phyloP scores from a whole-genome alignment of 1,139 yeast species.

The Yamadazyma conglobata region DNA sequence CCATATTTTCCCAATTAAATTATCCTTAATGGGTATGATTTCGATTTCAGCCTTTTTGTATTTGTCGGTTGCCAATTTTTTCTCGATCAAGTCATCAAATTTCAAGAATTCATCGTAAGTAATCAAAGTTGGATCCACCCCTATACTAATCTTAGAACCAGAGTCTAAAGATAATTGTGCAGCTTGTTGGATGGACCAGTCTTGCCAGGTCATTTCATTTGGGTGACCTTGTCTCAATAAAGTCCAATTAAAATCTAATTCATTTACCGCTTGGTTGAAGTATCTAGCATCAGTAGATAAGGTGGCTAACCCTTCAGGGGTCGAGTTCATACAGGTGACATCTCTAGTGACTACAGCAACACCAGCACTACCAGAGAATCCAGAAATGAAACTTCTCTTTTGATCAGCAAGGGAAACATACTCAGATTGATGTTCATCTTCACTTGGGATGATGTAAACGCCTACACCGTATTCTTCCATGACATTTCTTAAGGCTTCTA shows the following conservation, averaged over 20 bases:
- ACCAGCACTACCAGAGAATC: conserved; percentile 95
- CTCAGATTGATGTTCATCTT: conserved; percentile 93
- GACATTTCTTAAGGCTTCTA: conserved; percentile 57
- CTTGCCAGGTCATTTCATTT: conserved; percentile 81
- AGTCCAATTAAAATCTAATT: conserved; percentile 85
- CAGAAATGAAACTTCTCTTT: conserved; percentile 80
- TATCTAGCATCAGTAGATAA: conserved; percentile 94
- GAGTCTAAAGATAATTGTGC: conserved; percentile 45
- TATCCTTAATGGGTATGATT: conserved; percentile 61
- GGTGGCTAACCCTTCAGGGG: conserved; percentile 68
- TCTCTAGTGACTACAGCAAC: conserved; percentile 82
- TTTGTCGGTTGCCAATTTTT: conserved; percentile 18
- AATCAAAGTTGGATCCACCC: conserved; percentile 63
- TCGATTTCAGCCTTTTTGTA: conserved; percentile 45
- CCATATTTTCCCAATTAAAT: conserved; percentile 82
- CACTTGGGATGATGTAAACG: conserved; percentile 82
- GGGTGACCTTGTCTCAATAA: conserved; percentile 76
- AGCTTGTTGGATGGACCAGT: conserved; percentile 73
- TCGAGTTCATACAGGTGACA: conserved; percentile 51
- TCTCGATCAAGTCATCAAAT: conserved; percentile 21
- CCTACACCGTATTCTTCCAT: conserved; percentile 69
- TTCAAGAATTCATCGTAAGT: conserved; percentile 40
- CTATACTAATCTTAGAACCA: conserved; percentile 40
- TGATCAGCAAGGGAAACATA: conserved; percentile 80
- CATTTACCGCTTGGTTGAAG: conserved; percentile 84